phyloP scores from a whole-genome alignment of 148 eudicot genomes.

The Nyssa sinensis region DNA sequence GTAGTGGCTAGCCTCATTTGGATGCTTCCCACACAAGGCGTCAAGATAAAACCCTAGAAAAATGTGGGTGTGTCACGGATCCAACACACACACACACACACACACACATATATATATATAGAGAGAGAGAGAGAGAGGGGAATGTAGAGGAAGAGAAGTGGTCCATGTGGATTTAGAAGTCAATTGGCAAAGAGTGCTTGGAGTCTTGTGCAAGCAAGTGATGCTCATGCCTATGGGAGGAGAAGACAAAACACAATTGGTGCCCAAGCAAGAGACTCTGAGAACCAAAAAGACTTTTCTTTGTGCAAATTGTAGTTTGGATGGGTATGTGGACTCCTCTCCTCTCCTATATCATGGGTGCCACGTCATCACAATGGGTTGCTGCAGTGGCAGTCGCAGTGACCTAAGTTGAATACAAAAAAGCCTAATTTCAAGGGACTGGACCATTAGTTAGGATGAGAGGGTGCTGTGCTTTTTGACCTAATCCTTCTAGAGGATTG shows the following conservation, averaged over 20 bases:
- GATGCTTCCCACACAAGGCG: no score
- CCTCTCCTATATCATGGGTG: background rate
- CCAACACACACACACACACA: no score
- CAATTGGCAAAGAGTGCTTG: constrained; percentile 16
- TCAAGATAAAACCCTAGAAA: no score
- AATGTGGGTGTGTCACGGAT: no score
- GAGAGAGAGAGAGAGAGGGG: no score
- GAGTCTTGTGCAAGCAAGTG: constrained; percentile 6
- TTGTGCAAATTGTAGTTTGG: background rate
- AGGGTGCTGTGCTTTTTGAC: constrained; percentile 6
- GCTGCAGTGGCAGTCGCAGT: background rate
- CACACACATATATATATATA: no score
- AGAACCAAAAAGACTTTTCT: background rate
- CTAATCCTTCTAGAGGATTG: background rate
- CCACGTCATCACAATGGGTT: constrained; percentile 7
- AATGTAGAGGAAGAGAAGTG: no score
- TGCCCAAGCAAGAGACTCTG: background rate
- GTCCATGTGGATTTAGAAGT: constrained; percentile 7
- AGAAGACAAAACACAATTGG: constrained; percentile 1
- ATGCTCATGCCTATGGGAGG: constrained; percentile 2
- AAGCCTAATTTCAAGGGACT: no score
- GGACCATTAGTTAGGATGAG: constrained; percentile 9
- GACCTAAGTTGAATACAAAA: no score
- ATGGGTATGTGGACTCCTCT: no score
- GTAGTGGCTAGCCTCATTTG: no score